Base-by-base conservation (phyloP, 768 basidiomycete genomes). In the Royoungia palumana region DNA sequence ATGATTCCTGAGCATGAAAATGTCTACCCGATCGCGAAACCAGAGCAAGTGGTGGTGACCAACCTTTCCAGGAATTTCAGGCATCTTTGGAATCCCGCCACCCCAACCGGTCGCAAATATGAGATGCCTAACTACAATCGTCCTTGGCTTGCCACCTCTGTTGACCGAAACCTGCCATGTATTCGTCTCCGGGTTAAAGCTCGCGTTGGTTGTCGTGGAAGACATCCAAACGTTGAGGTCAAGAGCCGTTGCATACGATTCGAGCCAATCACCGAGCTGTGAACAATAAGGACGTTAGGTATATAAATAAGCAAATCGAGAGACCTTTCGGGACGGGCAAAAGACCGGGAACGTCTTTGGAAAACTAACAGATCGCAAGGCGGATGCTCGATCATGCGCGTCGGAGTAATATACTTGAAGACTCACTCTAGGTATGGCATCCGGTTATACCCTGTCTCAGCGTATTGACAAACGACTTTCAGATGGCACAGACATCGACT, bases 201-300 rank as follows among this genome's bases (percentile, higher is more conserved):
- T 52, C 7, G 74, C 61, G 11, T 54, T 63, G 1, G 49, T 61
- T 19, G 78, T 64, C 16, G 61, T 70, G 3, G 77, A 68, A 0
- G 75, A 76, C 0, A 74, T 75, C 85, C 81, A 85, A 16, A 82
- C 75, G 53, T 82, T 78, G 10, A 87, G 58, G 50, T 85, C 84
- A 48, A 84, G 68, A 4, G 74, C 61, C 11, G 74, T 68, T 0
- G 77, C 81, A 50, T 86, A 87, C 8, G 59, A 67, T 59, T 86
- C 83, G 2, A 86, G 71, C 79, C 80, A 86, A 51, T 81, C 78
- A 5, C 74, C 82, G 30, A 85, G 66, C 78, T 82, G 30, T 14
- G 37, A 7, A 27, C 12, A 21, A 28, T 44, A 30, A 35, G 51
- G 46, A 16, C 32, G 22, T n/a, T 10, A 28, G 7, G 27, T 21